These are phyloP conservation scores for Pseudocercospora ulei DNA, from an alignment of 2,329 filamentous ascomycete genomes.

Conservation along the genomic window DNA sequence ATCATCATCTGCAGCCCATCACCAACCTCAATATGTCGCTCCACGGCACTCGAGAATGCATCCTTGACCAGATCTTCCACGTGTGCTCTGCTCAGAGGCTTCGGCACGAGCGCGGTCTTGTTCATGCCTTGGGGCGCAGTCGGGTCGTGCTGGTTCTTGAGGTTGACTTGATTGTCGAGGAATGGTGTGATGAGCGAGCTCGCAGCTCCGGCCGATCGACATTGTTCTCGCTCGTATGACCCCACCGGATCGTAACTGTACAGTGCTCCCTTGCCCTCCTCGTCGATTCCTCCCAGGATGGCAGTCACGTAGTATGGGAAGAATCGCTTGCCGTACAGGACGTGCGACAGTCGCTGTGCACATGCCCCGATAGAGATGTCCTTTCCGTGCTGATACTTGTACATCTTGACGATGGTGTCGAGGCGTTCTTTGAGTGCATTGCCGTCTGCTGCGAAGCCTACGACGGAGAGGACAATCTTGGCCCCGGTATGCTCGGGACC, in stretches of 20 bases:
- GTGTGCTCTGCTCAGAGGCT: constrained; percentile 59
- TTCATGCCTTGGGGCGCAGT: constrained; percentile 75
- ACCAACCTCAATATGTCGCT: constrained; percentile 98
- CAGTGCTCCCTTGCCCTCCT: constrained; percentile 84
- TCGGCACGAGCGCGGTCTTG: constrained; percentile 58
- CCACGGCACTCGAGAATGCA: constrained; percentile 94
- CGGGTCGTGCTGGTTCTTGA: constrained; percentile 95
- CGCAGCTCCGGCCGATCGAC: constrained; percentile 81
- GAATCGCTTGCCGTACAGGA: constrained; percentile 95
- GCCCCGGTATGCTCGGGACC: constrained; percentile 76
- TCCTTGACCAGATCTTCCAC: constrained; percentile 88
- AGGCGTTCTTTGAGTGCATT: constrained; percentile 87
- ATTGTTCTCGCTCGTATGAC: constrained; percentile 94
- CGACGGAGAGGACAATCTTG: constrained; percentile 81
- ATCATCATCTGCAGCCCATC: constrained; percentile 93
- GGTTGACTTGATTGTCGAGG: constrained; percentile 98
- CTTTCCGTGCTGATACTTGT: constrained; percentile 96
- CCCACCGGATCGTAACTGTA: constrained; percentile 98
- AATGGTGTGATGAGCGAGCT: constrained; percentile 93
- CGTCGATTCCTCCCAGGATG: constrained; percentile 86
- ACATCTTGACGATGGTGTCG: constrained; percentile 95
- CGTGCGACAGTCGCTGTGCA: constrained; percentile 86
- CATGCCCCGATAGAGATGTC: constrained; percentile 89
- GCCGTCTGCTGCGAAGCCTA: constrained; percentile 91
- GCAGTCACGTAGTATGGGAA: constrained; percentile 98